A percentile compares a stretch with the other conserved stretches of the same genome.
phyloP scores from a whole-genome alignment of 179 eudicot genomes.

The Silene coronaria region DNA sequence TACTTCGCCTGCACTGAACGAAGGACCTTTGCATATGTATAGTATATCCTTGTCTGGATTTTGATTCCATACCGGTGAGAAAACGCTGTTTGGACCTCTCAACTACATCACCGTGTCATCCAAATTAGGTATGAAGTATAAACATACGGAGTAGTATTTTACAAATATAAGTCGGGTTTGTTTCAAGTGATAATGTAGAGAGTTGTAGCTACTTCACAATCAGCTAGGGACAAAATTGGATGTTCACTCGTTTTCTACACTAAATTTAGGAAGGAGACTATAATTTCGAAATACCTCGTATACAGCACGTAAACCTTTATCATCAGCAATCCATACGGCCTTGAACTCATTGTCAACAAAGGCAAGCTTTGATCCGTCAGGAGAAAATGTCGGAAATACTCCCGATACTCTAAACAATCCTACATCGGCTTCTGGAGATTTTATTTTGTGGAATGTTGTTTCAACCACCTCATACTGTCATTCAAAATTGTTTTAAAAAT shows the following conservation, averaged over 20 bases:
- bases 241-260: no score
- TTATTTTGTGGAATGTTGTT: not conserved
- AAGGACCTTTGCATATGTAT: constrained; percentile 11
- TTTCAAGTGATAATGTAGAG: no score
- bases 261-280: no score
- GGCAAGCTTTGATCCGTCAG: constrained; percentile 15
- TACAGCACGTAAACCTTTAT: not conserved
- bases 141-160: no score
- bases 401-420: constrained; percentile 13
- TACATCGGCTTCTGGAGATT: not conserved
- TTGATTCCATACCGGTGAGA: constrained; percentile 20
- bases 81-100: not conserved
- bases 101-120: not conserved
- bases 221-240: no score
- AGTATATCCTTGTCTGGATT: constrained; percentile 10
- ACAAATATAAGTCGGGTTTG: no score
- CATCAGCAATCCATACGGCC: constrained; percentile 7
- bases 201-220: no score
- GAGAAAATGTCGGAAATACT: constrained; percentile 11
- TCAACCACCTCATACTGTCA: constrained; percentile 1
- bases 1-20: not conserved
- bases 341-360: constrained; percentile 23
- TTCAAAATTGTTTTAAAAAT: not conserved
- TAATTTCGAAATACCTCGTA: not conserved
- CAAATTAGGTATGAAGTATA: not conserved